phyloP scores from a whole-genome alignment of 148 eudicot genomes.

The Rhododendron mucronatum region DNA sequence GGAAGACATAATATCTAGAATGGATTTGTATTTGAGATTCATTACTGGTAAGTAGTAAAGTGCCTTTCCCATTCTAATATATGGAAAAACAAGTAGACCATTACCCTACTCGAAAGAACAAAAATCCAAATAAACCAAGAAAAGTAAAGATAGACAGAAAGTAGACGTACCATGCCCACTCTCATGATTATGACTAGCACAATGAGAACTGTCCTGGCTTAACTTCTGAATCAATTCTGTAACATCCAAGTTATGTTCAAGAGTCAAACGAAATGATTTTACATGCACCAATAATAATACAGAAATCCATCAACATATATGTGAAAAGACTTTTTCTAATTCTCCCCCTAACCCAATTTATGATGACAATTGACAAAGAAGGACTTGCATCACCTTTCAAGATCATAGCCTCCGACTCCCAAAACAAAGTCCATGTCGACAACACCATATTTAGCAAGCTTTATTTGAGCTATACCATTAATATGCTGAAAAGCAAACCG shows the following conservation, averaged over 20 bases:
- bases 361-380: not conserved
- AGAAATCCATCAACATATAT: not conserved
- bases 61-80: not conserved
- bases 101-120: not conserved
- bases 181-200: conserved; percentile 44
- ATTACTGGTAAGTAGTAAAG: not conserved
- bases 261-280: not conserved
- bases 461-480: conserved; percentile 83
- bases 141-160: not conserved
- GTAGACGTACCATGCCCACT: conserved; percentile 43
- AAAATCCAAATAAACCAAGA: not conserved
- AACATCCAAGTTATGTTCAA: conserved; percentile 11
- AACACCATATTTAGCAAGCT: conserved; percentile 63
- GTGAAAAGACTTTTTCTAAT: not conserved
- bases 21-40: not conserved
- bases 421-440: conserved; percentile 90
- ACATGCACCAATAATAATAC: not conserved
- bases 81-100: not conserved
- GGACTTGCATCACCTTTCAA: conserved; percentile 56
- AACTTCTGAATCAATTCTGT: conserved; percentile 81
- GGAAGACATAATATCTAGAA: not conserved
- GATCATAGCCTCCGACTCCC: conserved; percentile 97
- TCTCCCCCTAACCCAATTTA: not conserved
- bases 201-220: conserved; percentile 38
- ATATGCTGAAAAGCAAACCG: conserved; percentile 51